A percentile compares a stretch with the other conserved stretches of the same genome.
These are phyloP conservation scores for Sporobolus alterniflorus DNA, from an alignment of 202 grass and related monocot genomes.

Conservation along the genomic window DNA sequence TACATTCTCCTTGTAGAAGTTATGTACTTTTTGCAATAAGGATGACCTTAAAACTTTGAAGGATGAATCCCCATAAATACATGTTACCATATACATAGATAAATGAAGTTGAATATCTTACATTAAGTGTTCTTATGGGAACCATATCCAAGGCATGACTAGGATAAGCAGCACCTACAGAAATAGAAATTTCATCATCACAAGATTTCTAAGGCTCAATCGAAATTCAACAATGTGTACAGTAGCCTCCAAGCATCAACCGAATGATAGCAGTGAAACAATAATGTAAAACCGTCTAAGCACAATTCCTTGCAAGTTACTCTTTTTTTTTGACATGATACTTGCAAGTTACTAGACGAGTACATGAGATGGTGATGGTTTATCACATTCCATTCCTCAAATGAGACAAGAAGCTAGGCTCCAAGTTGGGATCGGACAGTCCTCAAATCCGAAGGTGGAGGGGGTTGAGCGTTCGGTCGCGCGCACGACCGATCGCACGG, in stretches of 20 bases:
- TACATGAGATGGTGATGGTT: neutral
- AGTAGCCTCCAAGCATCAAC: neutral
- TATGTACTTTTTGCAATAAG: neutral
- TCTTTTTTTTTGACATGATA: too few relatives aligned
- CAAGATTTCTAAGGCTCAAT: slow-evolving; percentile 2
- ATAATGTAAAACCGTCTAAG: neutral
- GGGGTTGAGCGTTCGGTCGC: too few relatives aligned
- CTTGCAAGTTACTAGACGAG: neutral
- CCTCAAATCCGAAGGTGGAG: too few relatives aligned
- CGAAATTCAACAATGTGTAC: neutral
- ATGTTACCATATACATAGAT: slow-evolving; percentile 7
- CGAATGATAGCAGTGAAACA: slow-evolving; percentile 1
- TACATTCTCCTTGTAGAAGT: neutral
- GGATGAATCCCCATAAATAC: slow-evolving; percentile 5
- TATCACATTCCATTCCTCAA: too few relatives aligned
- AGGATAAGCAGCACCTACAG: slow-evolving; percentile 63
- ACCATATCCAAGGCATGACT: slow-evolving; percentile 45
- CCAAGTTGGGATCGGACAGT: neutral
- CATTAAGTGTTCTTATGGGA: slow-evolving; percentile 47
- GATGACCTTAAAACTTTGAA: neutral
- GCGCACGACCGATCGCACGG: too few relatives aligned
- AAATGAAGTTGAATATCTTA: slow-evolving; percentile 49
- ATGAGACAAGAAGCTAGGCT: neutral
- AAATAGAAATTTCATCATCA: slow-evolving; percentile 33
- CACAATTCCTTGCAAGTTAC: neutral